phyloP scores from a whole-genome alignment of 2,329 filamentous ascomycete species.

The Microdochium nivale region DNA sequence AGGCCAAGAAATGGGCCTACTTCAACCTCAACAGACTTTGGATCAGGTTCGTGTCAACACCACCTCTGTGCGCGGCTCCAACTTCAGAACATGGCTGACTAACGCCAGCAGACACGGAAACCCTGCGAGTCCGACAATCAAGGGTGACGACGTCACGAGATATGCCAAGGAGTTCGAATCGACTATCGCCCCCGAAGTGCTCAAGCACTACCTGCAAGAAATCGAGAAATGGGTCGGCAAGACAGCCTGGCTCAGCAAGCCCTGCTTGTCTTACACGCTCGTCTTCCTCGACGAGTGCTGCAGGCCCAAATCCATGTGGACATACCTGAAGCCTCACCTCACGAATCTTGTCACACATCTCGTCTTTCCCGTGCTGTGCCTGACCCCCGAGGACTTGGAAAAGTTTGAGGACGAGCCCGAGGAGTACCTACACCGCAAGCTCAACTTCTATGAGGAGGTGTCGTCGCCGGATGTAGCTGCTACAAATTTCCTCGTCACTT shows the following conservation, averaged over 20 bases:
- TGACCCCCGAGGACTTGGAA: slow-evolving; percentile 85
- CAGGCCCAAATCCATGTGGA: slow-evolving; percentile 95
- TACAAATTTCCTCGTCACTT: slow-evolving; percentile 89
- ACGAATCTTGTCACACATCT: slow-evolving; percentile 90
- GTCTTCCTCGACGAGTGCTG: slow-evolving; percentile 96
- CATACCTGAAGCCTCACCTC: slow-evolving; percentile 84
- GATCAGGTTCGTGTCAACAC: slow-evolving; percentile 59
- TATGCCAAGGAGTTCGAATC: slow-evolving; percentile 88
- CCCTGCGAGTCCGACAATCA: slow-evolving; percentile 65
- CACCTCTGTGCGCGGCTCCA: background rate
- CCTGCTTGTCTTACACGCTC: slow-evolving; percentile 85
- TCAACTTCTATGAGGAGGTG: slow-evolving; percentile 97
- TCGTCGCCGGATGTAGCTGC: slow-evolving; percentile 92
- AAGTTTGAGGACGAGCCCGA: slow-evolving; percentile 91
- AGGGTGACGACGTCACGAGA: slow-evolving; percentile 65
- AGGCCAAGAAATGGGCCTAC: slow-evolving; percentile 99
- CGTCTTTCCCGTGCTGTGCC: slow-evolving; percentile 89
- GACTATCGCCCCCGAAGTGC: slow-evolving; percentile 89
- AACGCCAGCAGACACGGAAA: slow-evolving; percentile 69
- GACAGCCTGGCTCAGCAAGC: slow-evolving; percentile 88
- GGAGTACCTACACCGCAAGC: slow-evolving; percentile 92
- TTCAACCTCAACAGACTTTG: slow-evolving; percentile 95
- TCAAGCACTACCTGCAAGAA: slow-evolving; percentile 88
- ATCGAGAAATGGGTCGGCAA: slow-evolving; percentile 98
- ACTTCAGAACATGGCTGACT: slow-evolving; percentile 1